Evolutionary conservation across 1,284 basidiomycete species (phyloP), one percentile per base, ranked within the genome.

Genomic region (Macrocystidia cucumis): DNA sequence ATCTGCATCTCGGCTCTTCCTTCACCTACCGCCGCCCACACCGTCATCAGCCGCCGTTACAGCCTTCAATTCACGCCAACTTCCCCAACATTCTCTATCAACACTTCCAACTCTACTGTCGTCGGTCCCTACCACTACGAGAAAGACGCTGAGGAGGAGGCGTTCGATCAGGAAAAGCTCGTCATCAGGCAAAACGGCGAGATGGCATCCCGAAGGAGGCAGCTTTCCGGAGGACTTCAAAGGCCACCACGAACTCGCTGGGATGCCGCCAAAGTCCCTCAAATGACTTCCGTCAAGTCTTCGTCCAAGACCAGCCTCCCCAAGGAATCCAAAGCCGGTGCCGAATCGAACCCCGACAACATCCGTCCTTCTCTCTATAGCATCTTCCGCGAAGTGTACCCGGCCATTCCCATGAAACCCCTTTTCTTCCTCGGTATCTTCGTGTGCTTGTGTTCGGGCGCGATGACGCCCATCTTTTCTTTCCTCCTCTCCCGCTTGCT

Each of bases 391-490:
- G 64, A 64, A 4, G 70, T 85, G 44, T 84, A 79, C 54, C 82
- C 82, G 0, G 79, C 78, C 0, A 62, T 96, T 11, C 90, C 91
- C 0, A 59, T 71, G 52, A 96, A 95, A 51, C 63, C 66, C 1
- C 40, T 87, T 14, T 54, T 96, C 37, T 42, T 78, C 43, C 25
- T 86, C 31, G 92, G 91, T 4, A 59, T 93, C 11, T 1, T 78
- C 38, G 53, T 74, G 21, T 79, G 78, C 37, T 45, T 91, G 21
- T 56, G 73, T 21, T 83, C 79, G 41, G 93, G 93, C 16, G 71
- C 83, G 0, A 78, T 87, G 63, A 95, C 90, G 0, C 95, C 95
- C 0, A 48, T 95, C 29, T 98, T 98, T 67, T 93, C 93, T 0
- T 91, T 73, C 63, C 71, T 91, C 44, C 78, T 98, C 42, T 86